Base-by-base conservation (phyloP, 78 protist genomes). In the Chrysochromulina tobinii region DNA sequence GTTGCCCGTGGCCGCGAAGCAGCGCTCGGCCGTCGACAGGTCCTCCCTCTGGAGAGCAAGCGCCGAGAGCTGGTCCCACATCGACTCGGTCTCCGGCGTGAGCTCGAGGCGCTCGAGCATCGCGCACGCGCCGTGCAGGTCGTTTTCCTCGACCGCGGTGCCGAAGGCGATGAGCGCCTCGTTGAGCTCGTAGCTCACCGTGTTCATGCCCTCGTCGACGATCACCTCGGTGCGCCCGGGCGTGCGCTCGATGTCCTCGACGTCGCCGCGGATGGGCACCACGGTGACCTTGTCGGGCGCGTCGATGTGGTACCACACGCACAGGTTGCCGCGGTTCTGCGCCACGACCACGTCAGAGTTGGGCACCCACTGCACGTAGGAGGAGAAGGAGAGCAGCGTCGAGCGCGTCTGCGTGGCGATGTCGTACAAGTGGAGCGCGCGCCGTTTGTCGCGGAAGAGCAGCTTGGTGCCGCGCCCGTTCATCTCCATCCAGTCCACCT, bases 351-450 rank as follows among this genome's bases (percentile, higher is more conserved):
- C 98, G 81, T 97, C 97, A 11, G 95, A 59, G 79, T 93, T 68
- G 20, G 98, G 98, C 3, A 97, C 91, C 98, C 97, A 97, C 61
- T 94, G 95, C 48, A 95, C 97, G 90, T 96, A 97, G n/a, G 92
- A 64, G 92, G 95, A 94, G 93, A 61, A 94, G 84, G 89, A 87
- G 88, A 97, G 94, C 38, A 97, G 94, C 23, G 98, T 94, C 23
- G 89, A n/a, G 21, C 91, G 15, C 50, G 73, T 23, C 79, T 92
- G 94, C 1, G 84, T 91, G 55, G 51, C 90, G 72, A 95, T 20
- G 94, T 94, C 95, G 87, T 75, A 95, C 61, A 96, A 90, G 84
- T 89, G 89, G 51, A 96, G 94, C 61, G 67, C 69, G 53, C 92
- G 89, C 53, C 86, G 89, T 92, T 92, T 96, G 95, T 96, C 97